A percentile compares a stretch with the other conserved stretches of the same genome.
Conservation (phyloP, 1,284 basidiomycete genomes). For the Amylostereum areolatum region DNA sequence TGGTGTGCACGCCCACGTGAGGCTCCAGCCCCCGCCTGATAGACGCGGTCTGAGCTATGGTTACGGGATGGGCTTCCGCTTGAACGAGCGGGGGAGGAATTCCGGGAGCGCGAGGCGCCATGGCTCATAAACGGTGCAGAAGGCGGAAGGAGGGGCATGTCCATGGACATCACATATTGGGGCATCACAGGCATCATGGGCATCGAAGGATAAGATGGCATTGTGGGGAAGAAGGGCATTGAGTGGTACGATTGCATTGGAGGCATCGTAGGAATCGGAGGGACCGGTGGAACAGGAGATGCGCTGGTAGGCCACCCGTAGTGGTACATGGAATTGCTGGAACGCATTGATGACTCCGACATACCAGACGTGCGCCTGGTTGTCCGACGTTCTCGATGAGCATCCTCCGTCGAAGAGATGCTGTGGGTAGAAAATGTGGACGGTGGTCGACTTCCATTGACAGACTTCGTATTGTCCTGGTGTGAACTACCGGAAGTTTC, state of each 20-base stretch:
- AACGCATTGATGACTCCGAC: slow-evolving; percentile 21
- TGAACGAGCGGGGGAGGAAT: neutral
- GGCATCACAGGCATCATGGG: slow-evolving; percentile 24
- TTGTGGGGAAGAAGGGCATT: slow-evolving; percentile 19
- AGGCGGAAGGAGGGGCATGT: slow-evolving; percentile 65
- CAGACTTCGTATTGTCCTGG: slow-evolving; percentile 36
- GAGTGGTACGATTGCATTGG: slow-evolving; percentile 27
- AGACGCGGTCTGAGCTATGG: slow-evolving; percentile 9
- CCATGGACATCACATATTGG: slow-evolving; percentile 31
- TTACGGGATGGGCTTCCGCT: neutral
- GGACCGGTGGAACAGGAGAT: slow-evolving; percentile 21
- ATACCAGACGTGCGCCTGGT: slow-evolving; percentile 40
- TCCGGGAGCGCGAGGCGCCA: slow-evolving; percentile 18
- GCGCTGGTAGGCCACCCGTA: slow-evolving; percentile 20
- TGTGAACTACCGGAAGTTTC: slow-evolving; percentile 38
- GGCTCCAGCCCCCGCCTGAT: neutral
- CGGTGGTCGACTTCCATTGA: slow-evolving; percentile 32
- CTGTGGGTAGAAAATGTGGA: slow-evolving; percentile 41
- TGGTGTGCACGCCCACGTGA: slow-evolving; percentile 8
- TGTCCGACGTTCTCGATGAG: slow-evolving; percentile 21
- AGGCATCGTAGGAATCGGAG: slow-evolving; percentile 21
- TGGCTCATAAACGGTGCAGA: slow-evolving; percentile 69
- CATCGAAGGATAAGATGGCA: slow-evolving; percentile 24
- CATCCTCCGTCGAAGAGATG: slow-evolving; percentile 51
- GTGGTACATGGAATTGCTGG: slow-evolving; percentile 14